A percentile compares a stretch with the other conserved stretches of the same genome.
These are phyloP conservation scores for Solanum appendiculatum DNA, from an alignment of 257 asterid genomes.

Conservation along the genomic window DNA sequence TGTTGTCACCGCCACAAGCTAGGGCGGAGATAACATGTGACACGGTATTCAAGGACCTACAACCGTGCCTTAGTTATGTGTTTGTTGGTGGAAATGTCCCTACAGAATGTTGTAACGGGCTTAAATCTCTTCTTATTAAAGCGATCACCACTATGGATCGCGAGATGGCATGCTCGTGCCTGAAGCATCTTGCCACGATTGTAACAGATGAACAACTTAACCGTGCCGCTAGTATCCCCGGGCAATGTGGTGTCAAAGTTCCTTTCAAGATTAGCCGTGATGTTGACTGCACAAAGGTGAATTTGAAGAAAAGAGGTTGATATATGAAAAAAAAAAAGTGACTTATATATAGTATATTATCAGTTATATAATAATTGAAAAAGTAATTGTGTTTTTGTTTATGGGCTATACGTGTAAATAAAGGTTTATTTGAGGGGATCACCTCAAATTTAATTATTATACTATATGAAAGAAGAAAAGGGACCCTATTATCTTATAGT, in stretches of 20 bases:
- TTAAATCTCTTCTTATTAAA: background rate
- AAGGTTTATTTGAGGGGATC: background rate
- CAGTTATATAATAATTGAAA: background rate
- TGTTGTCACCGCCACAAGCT: background rate
- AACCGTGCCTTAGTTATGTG: background rate
- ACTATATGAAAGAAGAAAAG: background rate
- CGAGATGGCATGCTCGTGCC: background rate
- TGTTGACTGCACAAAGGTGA: background rate
- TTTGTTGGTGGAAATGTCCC: background rate
- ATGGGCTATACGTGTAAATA: background rate
- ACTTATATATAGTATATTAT: background rate
- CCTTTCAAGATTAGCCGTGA: background rate
- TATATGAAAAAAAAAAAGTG: background rate
- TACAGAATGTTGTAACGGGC: background rate
- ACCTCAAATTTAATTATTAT: background rate
- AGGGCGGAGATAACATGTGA: background rate
- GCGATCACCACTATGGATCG: background rate
- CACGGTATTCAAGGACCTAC: background rate
- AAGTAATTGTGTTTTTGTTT: background rate
- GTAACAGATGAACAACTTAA: background rate
- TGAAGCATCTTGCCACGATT: background rate
- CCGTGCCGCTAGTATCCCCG: background rate
- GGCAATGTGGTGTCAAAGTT: background rate
- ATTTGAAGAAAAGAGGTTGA: background rate
- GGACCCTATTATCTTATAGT: background rate